Evolutionary conservation across 805 yeast genomes (phyloP), one percentile per base, ranked within the genome.

Genomic region (Metschnikowia colocasiae): DNA sequence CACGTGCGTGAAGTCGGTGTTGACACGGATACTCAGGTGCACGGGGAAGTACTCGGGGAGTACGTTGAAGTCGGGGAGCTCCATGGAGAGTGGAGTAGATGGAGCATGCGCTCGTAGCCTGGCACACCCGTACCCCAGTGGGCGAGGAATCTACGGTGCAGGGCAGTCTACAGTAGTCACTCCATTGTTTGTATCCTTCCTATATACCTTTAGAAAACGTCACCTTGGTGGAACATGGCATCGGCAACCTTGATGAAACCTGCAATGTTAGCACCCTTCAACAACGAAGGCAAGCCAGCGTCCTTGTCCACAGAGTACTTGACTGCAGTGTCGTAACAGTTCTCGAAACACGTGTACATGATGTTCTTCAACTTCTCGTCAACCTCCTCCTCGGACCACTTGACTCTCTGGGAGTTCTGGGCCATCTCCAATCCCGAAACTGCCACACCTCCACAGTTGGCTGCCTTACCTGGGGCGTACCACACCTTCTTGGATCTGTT

Each of bases 391-490:
- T 83, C 61, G 55, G 96, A 80, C 97, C 98, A 94, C 58, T 75
- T 72, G 58, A 83, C 81, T 79, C 97, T 87, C 69, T 86, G 95
- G 50, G 97, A 88, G 87, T 92, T 94, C 79, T 92, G 99, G 57
- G 98, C 97, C 99, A 92, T 94, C 80, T 92, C 99, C 59, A 92
- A 81, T 67, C 97, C 98, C 50, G 97, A 89, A 49, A 91, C 97
- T 50, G 97, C 96, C 61, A 92, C 99, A 83, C 99, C 99, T 77
- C 98, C 99, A 77, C 95, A 86, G 83, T 92, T 92, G 64, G 97
- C 92, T 60, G 97, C 97, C 82, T 92, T 92, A 75, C 97, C 98
- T 68, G 97, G 97, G 63, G 96, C 98, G 76, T 91, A 92, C 99
- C 99, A 92, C 73, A 90, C 87, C 43, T 74, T 65, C 58, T 70